Base-by-base conservation (phyloP, 75 land plant species). In the Gnetum montanum region DNA sequence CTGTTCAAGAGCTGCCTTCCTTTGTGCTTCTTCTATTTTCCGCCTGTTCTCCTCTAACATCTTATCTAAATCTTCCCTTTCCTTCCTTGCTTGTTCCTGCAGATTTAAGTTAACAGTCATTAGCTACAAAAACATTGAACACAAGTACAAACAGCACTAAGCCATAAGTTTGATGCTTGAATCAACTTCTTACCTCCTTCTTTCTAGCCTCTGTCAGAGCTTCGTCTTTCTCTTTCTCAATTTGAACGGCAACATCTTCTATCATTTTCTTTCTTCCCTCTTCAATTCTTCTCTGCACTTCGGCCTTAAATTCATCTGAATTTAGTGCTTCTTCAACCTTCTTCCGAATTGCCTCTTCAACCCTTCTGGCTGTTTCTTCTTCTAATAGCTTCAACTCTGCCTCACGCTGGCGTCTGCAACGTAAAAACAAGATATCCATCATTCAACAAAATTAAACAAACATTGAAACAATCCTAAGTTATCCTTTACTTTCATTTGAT, bases 401-500 rank as follows among this genome's bases (percentile, higher is more conserved):
- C 51, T 94, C 98, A 57, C 81, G 76, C 61, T 94, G 96, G 27
- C 86, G 79, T 90, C 98, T 94, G 74, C 27, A 8, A n/a, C n/a
- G 31, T 34, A 20, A 22, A 63, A 10, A n/a, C n/a, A n/a, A n/a
- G n/a, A n/a, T n/a, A n/a, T n/a, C n/a, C n/a, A n/a, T n/a, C n/a
- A n/a, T n/a, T n/a, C n/a, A n/a, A n/a, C n/a, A n/a, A n/a, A n/a
- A n/a, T n/a, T n/a, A n/a, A n/a, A n/a, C n/a, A n/a, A n/a, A n/a
- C n/a, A n/a, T n/a, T n/a, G n/a, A n/a, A n/a, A n/a, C n/a, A n/a
- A n/a, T n/a, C n/a, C n/a, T n/a, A n/a, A n/a, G n/a, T n/a, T n/a
- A n/a, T n/a, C n/a, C n/a, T n/a, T n/a, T n/a, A n/a, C n/a, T n/a
- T n/a, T n/a, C n/a, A n/a, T n/a, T n/a, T n/a, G n/a, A n/a, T n/a